Evolutionary conservation across 768 basidiomycete genomes (phyloP).

Genomic region (Hysterangium stoloniferum): DNA sequence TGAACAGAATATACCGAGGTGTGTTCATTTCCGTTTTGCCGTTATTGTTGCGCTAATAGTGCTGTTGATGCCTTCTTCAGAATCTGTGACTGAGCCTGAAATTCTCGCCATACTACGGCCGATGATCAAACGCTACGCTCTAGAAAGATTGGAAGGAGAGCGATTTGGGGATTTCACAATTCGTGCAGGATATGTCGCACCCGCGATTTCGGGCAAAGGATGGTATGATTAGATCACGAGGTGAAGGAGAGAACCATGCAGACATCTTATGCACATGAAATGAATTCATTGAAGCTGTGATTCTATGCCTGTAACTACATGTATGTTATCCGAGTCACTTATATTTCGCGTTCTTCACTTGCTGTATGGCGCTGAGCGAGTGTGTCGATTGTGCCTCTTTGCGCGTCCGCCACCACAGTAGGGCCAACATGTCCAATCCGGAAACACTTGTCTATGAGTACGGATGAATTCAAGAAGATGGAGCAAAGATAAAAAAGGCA

Average conservation of each 20-base stretch:
- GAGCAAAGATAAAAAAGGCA: slow-evolving; percentile 12
- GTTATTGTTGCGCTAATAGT: background rate
- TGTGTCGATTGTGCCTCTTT: slow-evolving; percentile 69
- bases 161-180: slow-evolving; percentile 95
- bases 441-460: slow-evolving; percentile 70
- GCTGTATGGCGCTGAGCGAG: slow-evolving; percentile 59
- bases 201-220: slow-evolving; percentile 71
- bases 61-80: slow-evolving; percentile 31
- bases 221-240: slow-evolving; percentile 87
- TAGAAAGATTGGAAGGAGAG: slow-evolving; percentile 82
- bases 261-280: slow-evolving; percentile 8
- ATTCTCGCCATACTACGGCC: slow-evolving; percentile 83
- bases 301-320: too few species aligned
- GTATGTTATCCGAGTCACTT: too few species aligned
- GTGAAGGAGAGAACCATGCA: slow-evolving; percentile 49
- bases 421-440: slow-evolving; percentile 93
- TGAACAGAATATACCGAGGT: slow-evolving; percentile 96
- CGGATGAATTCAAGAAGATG: background rate
- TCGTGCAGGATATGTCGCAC: slow-evolving; percentile 81
- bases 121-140: slow-evolving; percentile 92
- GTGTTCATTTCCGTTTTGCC: slow-evolving; percentile 13
- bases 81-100: slow-evolving; percentile 84
- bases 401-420: slow-evolving; percentile 61
- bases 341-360: too few species aligned
- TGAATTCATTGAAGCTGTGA: too few species aligned